These are phyloP conservation scores for Amanita jacksonii DNA, from an alignment of 768 basidiomycete species.

Conservation along the genomic window DNA sequence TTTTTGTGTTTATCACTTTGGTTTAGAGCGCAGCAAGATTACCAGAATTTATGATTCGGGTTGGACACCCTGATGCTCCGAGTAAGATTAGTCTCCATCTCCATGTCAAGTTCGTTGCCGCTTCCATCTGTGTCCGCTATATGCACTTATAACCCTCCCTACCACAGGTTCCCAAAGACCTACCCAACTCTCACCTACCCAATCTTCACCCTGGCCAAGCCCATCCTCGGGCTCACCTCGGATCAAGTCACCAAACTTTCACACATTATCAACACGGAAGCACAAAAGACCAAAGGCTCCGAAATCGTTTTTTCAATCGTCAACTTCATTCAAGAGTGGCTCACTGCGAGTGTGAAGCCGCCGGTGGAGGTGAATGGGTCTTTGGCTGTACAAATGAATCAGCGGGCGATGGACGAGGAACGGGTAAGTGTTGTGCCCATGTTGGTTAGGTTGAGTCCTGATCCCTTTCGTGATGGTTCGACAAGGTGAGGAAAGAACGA, in stretches of 20 bases:
- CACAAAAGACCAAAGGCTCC: constrained; percentile 51
- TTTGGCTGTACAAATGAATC: constrained; percentile 70
- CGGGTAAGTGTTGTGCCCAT: constrained; percentile 30
- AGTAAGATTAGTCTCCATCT: constrained; percentile 56
- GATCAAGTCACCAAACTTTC: constrained; percentile 49
- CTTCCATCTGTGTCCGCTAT: not conserved
- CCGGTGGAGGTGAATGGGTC: constrained; percentile 56
- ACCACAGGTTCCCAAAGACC: constrained; percentile 64
- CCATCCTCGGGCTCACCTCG: constrained; percentile 46
- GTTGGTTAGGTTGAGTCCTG: not conserved
- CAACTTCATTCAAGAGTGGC: constrained; percentile 63
- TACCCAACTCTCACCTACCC: constrained; percentile 67
- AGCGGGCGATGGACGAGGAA: constrained; percentile 62
- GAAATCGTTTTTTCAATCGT: constrained; percentile 81
- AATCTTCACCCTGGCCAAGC: constrained; percentile 58
- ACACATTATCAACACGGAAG: constrained; percentile 54
- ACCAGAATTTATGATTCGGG: constrained; percentile 69
- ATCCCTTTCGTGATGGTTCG: not conserved
- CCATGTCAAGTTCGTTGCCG: constrained; percentile 52
- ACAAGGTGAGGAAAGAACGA: constrained; percentile 41
- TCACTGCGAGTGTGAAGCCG: constrained; percentile 45
- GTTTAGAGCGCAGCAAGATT: constrained; percentile 54
- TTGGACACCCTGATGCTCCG: constrained; percentile 52
- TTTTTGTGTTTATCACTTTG: not conserved
- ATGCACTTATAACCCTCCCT: constrained; percentile 3